Evolutionary conservation across 2,329 filamentous ascomycete genomes (phyloP).

Genomic region (Colletotrichum tropicale): DNA sequence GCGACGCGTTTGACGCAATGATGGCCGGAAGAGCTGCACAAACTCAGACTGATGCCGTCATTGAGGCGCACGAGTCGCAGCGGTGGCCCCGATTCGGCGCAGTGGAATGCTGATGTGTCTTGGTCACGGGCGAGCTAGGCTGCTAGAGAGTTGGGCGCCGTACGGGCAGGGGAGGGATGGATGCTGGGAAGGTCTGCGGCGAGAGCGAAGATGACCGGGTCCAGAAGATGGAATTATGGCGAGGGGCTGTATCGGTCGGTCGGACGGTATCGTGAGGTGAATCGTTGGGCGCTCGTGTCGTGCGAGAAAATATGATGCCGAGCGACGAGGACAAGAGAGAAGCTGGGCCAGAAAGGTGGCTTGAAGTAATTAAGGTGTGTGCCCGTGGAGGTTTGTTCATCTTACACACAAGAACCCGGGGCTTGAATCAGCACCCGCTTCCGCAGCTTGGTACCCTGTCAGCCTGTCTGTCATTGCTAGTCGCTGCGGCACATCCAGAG

Average conservation of each 20-base stretch:
- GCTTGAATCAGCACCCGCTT: neutral
- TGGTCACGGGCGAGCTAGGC: neutral
- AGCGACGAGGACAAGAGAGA: neutral
- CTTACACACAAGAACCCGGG: neutral
- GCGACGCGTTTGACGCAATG: slow-evolving; percentile 12
- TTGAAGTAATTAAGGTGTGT: neutral
- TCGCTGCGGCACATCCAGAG: neutral
- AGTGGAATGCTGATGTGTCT: slow-evolving; percentile 7
- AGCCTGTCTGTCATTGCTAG: neutral
- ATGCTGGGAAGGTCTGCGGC: neutral
- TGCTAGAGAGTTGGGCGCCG: neutral
- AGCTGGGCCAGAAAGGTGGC: neutral
- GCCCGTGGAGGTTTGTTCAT: neutral
- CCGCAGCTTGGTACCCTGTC: neutral
- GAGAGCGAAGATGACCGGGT: neutral
- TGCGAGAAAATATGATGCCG: neutral
- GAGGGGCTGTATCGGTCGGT: neutral
- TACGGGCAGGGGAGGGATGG: neutral
- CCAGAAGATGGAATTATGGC: neutral
- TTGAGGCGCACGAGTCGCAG: neutral
- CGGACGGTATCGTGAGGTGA: neutral
- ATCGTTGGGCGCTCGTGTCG: neutral
- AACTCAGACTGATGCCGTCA: slow-evolving; percentile 19
- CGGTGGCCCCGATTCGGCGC: neutral
- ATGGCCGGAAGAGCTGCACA: neutral